phyloP scores from a whole-genome alignment of 176 grass and related monocot species.

The Bromus sterilis region DNA sequence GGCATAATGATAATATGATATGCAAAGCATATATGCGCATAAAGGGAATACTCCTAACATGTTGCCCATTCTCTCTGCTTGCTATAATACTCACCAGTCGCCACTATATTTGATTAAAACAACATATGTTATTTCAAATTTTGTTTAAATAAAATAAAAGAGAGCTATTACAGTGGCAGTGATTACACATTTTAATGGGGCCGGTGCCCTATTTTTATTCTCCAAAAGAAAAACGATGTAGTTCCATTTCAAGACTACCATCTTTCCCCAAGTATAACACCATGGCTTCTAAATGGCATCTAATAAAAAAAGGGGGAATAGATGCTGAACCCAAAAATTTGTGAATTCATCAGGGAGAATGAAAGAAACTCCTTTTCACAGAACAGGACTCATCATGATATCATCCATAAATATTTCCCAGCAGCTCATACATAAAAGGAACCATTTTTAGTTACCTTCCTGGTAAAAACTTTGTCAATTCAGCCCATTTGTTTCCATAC shows the following conservation, averaged over 20 bases:
- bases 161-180: not conserved
- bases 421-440: not conserved
- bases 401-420: constrained; percentile 7
- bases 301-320: not conserved
- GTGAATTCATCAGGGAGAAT: not conserved
- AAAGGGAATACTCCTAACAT: not conserved
- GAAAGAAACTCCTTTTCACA: not conserved
- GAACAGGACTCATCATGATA: not conserved
- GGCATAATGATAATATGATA: not conserved
- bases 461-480: constrained; percentile 79
- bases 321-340: not conserved
- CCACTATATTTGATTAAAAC: not conserved
- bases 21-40: not conserved
- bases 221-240: not conserved
- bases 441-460: constrained; percentile 51
- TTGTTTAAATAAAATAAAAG: not conserved
- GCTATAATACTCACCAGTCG: not conserved
- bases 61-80: not conserved
- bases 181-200: not conserved
- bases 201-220: too few species aligned
- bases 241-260: not conserved
- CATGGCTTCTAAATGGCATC: not conserved
- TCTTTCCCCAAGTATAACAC: not conserved
- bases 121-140: not conserved
- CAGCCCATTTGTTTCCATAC: constrained; percentile 97